Conservation (phyloP, 148 eudicot genomes). For the Fagopyrum esculentum region DNA sequence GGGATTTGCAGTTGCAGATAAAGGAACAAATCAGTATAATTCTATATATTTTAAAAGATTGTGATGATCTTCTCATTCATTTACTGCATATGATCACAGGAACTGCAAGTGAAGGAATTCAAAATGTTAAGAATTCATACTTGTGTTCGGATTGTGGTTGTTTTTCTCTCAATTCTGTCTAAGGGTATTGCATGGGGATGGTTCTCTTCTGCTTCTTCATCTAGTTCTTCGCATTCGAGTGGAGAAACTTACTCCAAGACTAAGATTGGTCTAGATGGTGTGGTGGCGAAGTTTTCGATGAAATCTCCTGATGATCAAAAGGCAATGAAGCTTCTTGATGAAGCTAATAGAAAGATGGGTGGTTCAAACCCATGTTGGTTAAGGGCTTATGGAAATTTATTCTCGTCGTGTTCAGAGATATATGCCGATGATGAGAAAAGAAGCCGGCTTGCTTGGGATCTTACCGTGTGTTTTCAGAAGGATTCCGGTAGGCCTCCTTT, state of each 20-base stretch:
- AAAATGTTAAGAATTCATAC: background rate
- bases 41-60: background rate
- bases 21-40: background rate
- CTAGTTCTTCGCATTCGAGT: background rate
- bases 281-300: slow-evolving; percentile 46
- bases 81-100: background rate
- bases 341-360: slow-evolving; percentile 33
- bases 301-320: slow-evolving; percentile 32
- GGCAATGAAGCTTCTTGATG: slow-evolving; percentile 36
- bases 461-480: slow-evolving; percentile 67
- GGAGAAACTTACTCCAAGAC: background rate
- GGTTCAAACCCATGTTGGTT: slow-evolving; percentile 50
- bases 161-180: slow-evolving; percentile 5
- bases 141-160: background rate
- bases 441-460: slow-evolving; percentile 66
- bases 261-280: slow-evolving; percentile 8
- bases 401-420: slow-evolving; percentile 54
- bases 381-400: slow-evolving; percentile 46
- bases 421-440: slow-evolving; percentile 56
- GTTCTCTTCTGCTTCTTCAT: slow-evolving; percentile 8
- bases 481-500: slow-evolving; percentile 53
- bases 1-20: background rate
- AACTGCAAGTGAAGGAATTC: background rate
- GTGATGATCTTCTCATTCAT: background rate
- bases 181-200: slow-evolving; percentile 6